phyloP scores from a whole-genome alignment of 2,329 filamentous ascomycete genomes.

The Neonectria coccinea region DNA sequence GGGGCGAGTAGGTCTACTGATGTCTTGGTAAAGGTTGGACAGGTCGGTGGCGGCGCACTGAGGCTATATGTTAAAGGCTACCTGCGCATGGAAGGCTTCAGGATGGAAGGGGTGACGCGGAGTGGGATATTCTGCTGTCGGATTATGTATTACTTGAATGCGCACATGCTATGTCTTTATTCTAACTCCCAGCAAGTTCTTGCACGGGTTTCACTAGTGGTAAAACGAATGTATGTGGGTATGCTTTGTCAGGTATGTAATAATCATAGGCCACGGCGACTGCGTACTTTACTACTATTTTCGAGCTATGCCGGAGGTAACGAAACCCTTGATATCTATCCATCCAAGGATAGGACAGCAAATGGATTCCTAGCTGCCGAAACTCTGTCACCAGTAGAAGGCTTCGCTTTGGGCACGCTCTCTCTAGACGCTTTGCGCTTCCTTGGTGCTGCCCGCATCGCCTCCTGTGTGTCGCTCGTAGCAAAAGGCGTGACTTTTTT shows the following conservation, averaged over 20 bases:
- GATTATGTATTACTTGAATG: constrained; percentile 11
- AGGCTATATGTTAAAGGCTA: neutral
- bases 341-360: constrained; percentile 38
- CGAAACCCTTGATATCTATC: constrained; percentile 1
- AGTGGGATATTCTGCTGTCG: neutral
- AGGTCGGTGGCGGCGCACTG: constrained; percentile 13
- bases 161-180: neutral
- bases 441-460: constrained; percentile 16
- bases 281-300: too few species aligned
- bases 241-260: neutral
- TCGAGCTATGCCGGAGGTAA: neutral
- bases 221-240: neutral
- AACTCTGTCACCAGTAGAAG: constrained; percentile 11
- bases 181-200: neutral
- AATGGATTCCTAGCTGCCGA: constrained; percentile 39
- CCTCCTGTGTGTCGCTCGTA: neutral
- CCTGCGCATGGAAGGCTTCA: neutral
- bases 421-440: constrained; percentile 30
- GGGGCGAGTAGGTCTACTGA: neutral
- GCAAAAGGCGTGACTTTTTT: constrained; percentile 36
- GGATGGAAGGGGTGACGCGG: neutral
- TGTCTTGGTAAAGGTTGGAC: neutral
- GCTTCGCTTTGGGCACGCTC: constrained; percentile 3
- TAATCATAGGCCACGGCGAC: neutral
- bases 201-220: neutral